Base-by-base conservation (phyloP, 805 yeast genomes). In the Candida caryicola region DNA sequence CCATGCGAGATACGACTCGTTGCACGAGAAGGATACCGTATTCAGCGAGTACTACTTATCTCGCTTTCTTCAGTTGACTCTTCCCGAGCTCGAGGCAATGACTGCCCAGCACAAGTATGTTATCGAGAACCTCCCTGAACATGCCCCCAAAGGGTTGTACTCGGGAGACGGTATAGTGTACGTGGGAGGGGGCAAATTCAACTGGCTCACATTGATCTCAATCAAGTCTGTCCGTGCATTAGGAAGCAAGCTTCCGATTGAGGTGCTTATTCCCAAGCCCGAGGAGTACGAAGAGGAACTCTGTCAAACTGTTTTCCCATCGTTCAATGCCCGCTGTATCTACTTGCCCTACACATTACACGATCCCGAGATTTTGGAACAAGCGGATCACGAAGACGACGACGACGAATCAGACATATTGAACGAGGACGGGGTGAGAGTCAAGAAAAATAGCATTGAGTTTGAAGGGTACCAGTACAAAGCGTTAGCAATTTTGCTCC, bases 171-270 rank as follows among this genome's bases (percentile, higher is more conserved):
- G 82, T 7, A 70, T 82, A 14, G 91, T 77, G 18, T 79, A 71
- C 51, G 89, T 85, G 19, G 95, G 91, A 25, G 95, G 95, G 30
- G 93, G 90, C 3, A 76, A 75, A 49, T 84, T 79, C 59, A 79
- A 85, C 44, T 82, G 91, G 74, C 69, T 82, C 50, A 77, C 87
- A 4, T 62, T 84, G 28, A 64, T 84, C 17, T 77, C 86, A 7
- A 73, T 87, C 38, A 75, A 75, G 50, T 72, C 81, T 44, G 59
- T 88, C 35, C 67, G 95, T 51, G 76, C 79, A 28, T 65, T 74
- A 5, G 88, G 91, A 2, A 78, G 85, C 2, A 71, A 69, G 10
- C 60, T 83, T 26, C 96, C 96, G 0, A 79, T 89, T 15, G 96
- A 89, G 66, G 84, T 89, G 7, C 73, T 86, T 47, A 77, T 89